Percentiles rank a stretch among this genome's conserved stretches.
Conservation (phyloP, 2,329 filamentous ascomycete genomes). For the Triangularia setosa region DNA sequence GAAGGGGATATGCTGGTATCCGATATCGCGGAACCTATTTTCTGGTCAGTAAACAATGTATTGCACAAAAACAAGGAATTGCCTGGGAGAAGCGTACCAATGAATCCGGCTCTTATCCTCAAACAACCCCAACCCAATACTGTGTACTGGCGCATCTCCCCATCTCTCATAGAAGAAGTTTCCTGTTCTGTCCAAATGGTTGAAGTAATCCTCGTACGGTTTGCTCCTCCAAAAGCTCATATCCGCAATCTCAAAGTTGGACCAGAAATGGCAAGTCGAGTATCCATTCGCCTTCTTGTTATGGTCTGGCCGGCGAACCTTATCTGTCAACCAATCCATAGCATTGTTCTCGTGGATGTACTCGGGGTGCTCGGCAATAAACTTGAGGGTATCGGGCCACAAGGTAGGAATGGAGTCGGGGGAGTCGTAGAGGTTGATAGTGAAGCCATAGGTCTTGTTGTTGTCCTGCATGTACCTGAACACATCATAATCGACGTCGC, state of each 20-base stretch:
- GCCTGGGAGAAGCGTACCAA: slow-evolving; percentile 59
- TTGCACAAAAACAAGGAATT: no score
- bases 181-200: slow-evolving; percentile 87
- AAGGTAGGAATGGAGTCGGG: slow-evolving; percentile 80
- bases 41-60: not conserved
- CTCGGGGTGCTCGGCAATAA: slow-evolving; percentile 77
- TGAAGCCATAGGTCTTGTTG: slow-evolving; percentile 99
- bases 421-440: slow-evolving; percentile 92
- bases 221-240: slow-evolving; percentile 89
- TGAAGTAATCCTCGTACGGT: slow-evolving; percentile 91
- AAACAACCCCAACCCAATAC: slow-evolving; percentile 86
- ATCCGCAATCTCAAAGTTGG: slow-evolving; percentile 95
- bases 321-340: slow-evolving; percentile 81
- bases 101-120: slow-evolving; percentile 88
- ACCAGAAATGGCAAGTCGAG: slow-evolving; percentile 99
- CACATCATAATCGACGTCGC: slow-evolving; percentile 96
- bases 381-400: slow-evolving; percentile 95
- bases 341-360: slow-evolving; percentile 82
- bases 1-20: slow-evolving; percentile 96
- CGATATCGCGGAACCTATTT: slow-evolving; percentile 93
- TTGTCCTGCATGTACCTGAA: slow-evolving; percentile 97
- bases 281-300: slow-evolving; percentile 83
- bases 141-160: slow-evolving; percentile 97
- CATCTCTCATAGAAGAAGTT: slow-evolving; percentile 99
- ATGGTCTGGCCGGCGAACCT: slow-evolving; percentile 70